Base-by-base conservation (phyloP, 2,329 filamentous ascomycete species). In the Aureobasidium sp. region DNA sequence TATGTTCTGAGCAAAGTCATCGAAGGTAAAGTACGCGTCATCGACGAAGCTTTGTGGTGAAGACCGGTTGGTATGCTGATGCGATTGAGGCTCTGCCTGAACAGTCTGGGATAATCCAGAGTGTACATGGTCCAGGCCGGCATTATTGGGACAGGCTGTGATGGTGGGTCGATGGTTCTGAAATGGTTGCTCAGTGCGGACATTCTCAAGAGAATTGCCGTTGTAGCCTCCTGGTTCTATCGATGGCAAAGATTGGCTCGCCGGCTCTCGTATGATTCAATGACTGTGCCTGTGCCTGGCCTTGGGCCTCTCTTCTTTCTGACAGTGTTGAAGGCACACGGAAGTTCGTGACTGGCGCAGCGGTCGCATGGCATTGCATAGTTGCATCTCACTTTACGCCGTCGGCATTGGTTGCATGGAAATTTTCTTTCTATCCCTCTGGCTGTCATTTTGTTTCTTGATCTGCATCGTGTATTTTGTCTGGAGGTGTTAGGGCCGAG, bases 341-440 rank as follows among this genome's bases (percentile, higher is more conserved):
- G 31, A 12, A 66, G 53, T 19, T 56, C 33, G 31, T 63, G 60
- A 24, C 58, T 62, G 14, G 45, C 15, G 42, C 64, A 66, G 37
- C 65, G 44, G 39, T 65, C 64, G 58, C 65, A 66, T n/a, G 64
- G 65, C 22, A 39, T 50, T 7, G 47, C 60, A 53, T 66, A 66
- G 27, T 65, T 62, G 49, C 65, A 66, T 29, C 62, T 62, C 9
- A 66, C 63, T 24, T 66, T 66, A 3, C 65, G 56, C 27, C 53
- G 40, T 12, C 65, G 62, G 24, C 65, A 66, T 33, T 64, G 60
- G 37, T 63, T 59, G 53, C 61, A 63, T 19, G 64, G 61, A 1
- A 17, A 24, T 24, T 24, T 24, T 24, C 24, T 24, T 2, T 24
- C 24, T 24, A 4, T 44, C 40, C 11, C 19, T 12, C 14, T 44